These are phyloP conservation scores for Phytophthora palmivora DNA, from an alignment of 352 stramenopile genomes.

Conservation along the genomic window DNA sequence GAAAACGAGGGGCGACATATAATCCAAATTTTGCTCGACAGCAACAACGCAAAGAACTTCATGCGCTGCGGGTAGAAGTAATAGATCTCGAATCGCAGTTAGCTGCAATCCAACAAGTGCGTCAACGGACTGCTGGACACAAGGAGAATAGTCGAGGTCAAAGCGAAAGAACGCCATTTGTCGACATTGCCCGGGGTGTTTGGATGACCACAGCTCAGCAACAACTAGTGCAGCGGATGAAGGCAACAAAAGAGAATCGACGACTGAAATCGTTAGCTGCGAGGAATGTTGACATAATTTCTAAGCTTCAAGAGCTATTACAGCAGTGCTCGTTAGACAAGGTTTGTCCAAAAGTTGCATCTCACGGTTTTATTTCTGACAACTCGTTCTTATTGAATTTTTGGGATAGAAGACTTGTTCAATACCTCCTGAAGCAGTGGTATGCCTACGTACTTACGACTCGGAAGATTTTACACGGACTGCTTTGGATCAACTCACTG, in stretches of 20 bases:
- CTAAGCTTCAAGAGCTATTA: not conserved
- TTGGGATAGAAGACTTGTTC: not conserved
- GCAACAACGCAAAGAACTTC: not conserved
- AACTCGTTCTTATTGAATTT: no score
- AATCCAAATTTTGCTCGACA: not conserved
- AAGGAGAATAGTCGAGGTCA: no score
- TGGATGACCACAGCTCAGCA: conserved; percentile 2
- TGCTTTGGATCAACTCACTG: not conserved
- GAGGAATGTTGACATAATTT: conserved; percentile 2
- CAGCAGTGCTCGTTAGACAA: not conserved
- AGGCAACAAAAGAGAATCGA: not conserved
- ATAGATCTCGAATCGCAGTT: not conserved
- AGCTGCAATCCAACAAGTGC: not conserved
- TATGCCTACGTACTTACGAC: conserved; percentile 1
- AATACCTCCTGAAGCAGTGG: not conserved
- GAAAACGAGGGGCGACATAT: no score
- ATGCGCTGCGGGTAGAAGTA: not conserved
- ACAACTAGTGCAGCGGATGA: conserved; percentile 1
- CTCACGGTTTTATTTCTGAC: no score
- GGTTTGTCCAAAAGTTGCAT: not conserved
- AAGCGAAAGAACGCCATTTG: not conserved
- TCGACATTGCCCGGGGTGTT: not conserved
- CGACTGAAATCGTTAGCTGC: not conserved
- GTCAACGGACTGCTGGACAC: no score
- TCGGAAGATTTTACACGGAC: not conserved